A percentile compares a stretch with the other conserved stretches of the same genome.
These are phyloP conservation scores for Leishmania major DNA, from an alignment of 208 protist genomes.

Conservation along the genomic window DNA sequence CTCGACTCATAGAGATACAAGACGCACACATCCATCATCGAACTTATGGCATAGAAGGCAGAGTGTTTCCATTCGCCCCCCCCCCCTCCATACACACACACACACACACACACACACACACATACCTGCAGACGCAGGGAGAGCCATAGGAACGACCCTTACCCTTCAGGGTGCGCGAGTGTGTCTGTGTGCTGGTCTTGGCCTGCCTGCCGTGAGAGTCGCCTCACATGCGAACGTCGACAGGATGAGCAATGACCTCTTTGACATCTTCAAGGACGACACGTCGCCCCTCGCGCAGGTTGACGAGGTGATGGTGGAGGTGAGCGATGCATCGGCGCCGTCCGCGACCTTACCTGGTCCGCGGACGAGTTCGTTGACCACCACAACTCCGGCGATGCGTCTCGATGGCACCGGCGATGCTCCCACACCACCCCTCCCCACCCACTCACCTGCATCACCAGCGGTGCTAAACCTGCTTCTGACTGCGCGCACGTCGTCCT, in stretches of 20 bases:
- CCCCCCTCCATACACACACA: too few relatives aligned
- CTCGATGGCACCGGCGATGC: neutral
- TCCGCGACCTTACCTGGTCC: neutral
- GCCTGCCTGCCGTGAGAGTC: neutral
- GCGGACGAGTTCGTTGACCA: too few relatives aligned
- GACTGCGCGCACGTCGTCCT: neutral
- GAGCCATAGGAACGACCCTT: too few relatives aligned
- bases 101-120: neutral
- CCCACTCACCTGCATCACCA: neutral
- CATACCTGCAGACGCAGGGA: neutral
- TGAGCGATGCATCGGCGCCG: neutral
- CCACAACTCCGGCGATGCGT: neutral
- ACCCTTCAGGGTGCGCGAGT: neutral
- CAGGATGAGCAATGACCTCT: conserved; percentile 60
- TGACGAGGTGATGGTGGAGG: neutral
- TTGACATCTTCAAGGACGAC: conserved; percentile 46
- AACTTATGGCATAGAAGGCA: neutral
- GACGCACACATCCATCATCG: neutral
- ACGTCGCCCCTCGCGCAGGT: neutral
- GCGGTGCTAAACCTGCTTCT: neutral
- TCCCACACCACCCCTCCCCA: neutral
- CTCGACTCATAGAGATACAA: neutral
- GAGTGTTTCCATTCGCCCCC: neutral
- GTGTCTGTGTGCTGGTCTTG: neutral
- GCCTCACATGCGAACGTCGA: neutral